Evolutionary conservation across 2,329 filamentous ascomycete genomes (phyloP), one percentile per base, ranked within the genome.

Genomic region (Esteya vermicola): DNA sequence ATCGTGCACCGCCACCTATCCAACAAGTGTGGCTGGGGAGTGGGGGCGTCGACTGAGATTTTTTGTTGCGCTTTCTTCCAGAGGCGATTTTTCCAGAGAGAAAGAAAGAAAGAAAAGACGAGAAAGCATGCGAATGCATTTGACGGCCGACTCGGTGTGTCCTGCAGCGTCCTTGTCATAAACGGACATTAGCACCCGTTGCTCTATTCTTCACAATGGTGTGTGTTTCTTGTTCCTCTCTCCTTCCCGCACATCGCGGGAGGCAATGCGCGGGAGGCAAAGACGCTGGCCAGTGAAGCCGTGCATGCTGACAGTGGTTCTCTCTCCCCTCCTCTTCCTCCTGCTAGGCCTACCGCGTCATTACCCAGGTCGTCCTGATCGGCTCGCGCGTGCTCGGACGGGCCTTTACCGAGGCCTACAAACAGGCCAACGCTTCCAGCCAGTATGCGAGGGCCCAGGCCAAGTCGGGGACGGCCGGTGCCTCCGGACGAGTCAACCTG

Each of bases 381-480:
- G 89, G 89, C 67, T 75, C 78, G 47, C 85, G 91, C 53, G 91
- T 96, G 51, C 76, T 98, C 59, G 86, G 88, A 48, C 85, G 88
- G 51, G 88, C 91, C 53, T 91, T 96, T 58, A 68, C 78, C 53
- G 91, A 95, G 65, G 91, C 91, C 49, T 98, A 93, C 67, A 86
- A 85, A 59, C 91, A 98, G 68, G 91, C 91, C 36, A 78, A 85
- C 43, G 89, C 89, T 26, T 81, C 86, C 4, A 83, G 81, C 47
- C 75, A 83, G 58, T 91, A 93, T 60, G 78, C 81, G 51, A 79
- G 79, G 48, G 76, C 83, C 39, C 77, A 80, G 49, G 72, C 71
- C 47, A 81, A 81, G 53, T 57, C 62, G 40, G 70, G 72, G 49
- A 62, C 62, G 42, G 62, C 59, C 50, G 57, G 57, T 9, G 53